Conservation (phyloP, 768 basidiomycete species). For the Melanogaster broomeanus region DNA sequence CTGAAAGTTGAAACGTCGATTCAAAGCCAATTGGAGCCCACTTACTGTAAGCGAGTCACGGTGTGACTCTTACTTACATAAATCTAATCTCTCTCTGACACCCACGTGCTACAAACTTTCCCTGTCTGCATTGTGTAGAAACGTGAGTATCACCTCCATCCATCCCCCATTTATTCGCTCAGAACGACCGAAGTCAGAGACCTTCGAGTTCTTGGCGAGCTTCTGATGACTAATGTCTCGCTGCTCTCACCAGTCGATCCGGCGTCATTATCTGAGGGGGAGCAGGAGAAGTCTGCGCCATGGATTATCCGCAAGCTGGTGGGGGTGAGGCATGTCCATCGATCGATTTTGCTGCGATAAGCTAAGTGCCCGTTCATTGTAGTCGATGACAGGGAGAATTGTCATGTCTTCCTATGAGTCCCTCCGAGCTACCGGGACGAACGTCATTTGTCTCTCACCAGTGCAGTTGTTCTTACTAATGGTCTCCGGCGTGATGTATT, state of each 20-base stretch:
- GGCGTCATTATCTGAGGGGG: slow-evolving; percentile 36
- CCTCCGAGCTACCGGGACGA: slow-evolving; percentile 58
- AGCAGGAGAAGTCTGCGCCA: slow-evolving; percentile 57
- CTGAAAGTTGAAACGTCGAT: too few species aligned
- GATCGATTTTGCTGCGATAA: not conserved
- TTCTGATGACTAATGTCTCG: slow-evolving; percentile 27
- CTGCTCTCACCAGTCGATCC: slow-evolving; percentile 53
- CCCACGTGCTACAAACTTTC: not conserved
- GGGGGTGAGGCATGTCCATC: slow-evolving; percentile 44
- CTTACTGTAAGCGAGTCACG: too few species aligned
- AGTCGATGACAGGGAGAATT: slow-evolving; percentile 65
- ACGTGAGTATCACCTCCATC: too few species aligned
- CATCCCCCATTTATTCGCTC: too few species aligned
- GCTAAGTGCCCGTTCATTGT: not conserved
- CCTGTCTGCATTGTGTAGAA: too few species aligned
- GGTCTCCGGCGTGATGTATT: not conserved
- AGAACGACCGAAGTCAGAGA: too few species aligned
- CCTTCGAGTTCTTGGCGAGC: too few species aligned
- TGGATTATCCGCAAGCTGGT: slow-evolving; percentile 68
- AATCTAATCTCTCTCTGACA: not conserved
- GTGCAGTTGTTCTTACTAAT: slow-evolving; percentile 34
- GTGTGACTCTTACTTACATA: too few species aligned
- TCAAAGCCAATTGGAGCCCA: too few species aligned
- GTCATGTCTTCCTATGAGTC: slow-evolving; percentile 67
- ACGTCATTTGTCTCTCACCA: slow-evolving; percentile 60